These are phyloP conservation scores for Heterococcus sp. DNA, from an alignment of 108 stramenopile genomes.

Conservation along the genomic window DNA sequence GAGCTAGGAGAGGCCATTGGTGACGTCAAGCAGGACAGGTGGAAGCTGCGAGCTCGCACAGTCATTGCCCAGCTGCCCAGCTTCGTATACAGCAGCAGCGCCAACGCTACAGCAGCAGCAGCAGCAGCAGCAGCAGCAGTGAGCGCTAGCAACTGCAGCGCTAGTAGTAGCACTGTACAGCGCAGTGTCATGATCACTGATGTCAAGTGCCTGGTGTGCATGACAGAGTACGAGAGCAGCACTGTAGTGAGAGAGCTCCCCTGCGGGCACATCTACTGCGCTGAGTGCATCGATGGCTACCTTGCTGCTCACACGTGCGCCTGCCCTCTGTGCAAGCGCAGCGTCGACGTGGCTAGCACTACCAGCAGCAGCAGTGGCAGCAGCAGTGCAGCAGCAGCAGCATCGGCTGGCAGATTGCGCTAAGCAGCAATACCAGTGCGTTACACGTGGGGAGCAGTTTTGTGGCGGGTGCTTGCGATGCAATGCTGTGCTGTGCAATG, in stretches of 20 bases:
- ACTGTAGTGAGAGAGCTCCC: constrained; percentile 69
- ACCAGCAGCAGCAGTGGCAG: neutral
- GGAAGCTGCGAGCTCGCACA: neutral
- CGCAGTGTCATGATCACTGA: neutral
- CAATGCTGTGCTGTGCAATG: no score
- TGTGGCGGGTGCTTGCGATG: no score
- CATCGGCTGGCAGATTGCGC: neutral
- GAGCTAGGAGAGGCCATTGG: constrained; percentile 43
- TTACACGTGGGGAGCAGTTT: no score
- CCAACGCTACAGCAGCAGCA: neutral
- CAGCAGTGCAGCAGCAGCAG: neutral
- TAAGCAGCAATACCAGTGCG: no score
- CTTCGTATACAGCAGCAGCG: neutral
- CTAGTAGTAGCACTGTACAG: no score
- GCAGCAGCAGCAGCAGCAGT: no score
- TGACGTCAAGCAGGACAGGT: constrained; percentile 31
- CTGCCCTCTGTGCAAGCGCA: neutral
- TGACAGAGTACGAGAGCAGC: constrained; percentile 70
- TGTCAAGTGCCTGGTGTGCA: constrained; percentile 75
- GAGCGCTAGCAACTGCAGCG: no score
- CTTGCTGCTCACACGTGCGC: neutral
- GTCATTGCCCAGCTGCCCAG: neutral
- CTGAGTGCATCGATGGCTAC: neutral
- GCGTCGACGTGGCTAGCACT: neutral
- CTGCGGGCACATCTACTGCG: constrained; percentile 81